Percentiles rank a stretch among this genome's conserved stretches.
These are phyloP conservation scores for Aspergillus arachidicola DNA, from an alignment of 2,329 filamentous ascomycete genomes.

Conservation along the genomic window DNA sequence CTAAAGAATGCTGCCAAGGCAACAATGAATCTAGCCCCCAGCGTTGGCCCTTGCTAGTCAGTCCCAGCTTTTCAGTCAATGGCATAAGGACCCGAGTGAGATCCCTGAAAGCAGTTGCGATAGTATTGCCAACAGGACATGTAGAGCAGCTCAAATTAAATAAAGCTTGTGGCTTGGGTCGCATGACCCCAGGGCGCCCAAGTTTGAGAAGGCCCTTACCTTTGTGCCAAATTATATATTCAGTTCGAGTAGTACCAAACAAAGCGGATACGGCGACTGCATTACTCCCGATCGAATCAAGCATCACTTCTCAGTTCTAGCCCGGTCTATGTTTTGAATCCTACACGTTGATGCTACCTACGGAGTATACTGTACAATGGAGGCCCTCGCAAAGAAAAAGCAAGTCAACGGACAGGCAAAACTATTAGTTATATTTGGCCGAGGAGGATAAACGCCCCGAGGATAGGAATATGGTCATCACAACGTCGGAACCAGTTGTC, in stretches of 20 bases:
- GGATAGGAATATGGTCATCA: slow-evolving; percentile 4
- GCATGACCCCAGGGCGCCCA: neutral
- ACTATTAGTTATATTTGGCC: neutral
- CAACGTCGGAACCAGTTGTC: neutral
- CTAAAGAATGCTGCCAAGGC: neutral
- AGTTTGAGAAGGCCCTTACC: neutral
- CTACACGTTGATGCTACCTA: neutral
- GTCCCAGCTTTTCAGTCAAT: neutral
- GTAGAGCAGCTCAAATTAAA: neutral
- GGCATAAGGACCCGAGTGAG: neutral
- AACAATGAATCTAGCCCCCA: neutral
- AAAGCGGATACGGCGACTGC: neutral
- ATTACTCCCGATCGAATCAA: neutral
- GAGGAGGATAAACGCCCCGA: neutral
- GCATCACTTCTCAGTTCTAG: neutral
- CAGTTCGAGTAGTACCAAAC: neutral
- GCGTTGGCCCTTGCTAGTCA: neutral
- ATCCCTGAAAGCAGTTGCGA: no score
- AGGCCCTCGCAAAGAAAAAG: neutral
- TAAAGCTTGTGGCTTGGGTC: neutral
- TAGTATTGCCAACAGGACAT: no score
- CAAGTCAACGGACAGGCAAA: neutral
- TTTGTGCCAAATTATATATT: neutral
- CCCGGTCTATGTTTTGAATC: neutral
- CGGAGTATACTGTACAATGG: neutral